These are phyloP conservation scores for Ceratobasidium sp. DNA, from an alignment of 1,284 basidiomycete species.

Conservation along the genomic window DNA sequence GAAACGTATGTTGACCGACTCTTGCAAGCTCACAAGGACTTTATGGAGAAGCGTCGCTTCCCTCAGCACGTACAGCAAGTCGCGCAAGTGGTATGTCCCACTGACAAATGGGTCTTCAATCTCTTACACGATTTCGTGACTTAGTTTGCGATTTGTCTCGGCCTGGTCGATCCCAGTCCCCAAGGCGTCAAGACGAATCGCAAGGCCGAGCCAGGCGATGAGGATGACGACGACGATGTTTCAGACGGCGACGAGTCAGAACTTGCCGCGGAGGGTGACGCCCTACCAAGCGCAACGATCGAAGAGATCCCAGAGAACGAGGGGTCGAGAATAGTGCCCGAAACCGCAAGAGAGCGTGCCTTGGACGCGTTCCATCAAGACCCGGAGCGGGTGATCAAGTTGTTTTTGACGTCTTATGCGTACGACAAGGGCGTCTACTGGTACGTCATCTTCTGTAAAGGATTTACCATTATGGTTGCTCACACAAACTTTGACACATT, in stretches of 20 bases:
- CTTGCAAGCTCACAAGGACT: conserved; percentile 33
- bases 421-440: conserved; percentile 44
- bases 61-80: conserved; percentile 25
- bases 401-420: conserved; percentile 41
- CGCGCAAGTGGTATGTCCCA: conserved; percentile 20
- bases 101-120: background rate
- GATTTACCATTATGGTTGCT: conserved; percentile 3
- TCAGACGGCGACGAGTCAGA: conserved; percentile 9
- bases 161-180: conserved; percentile 17
- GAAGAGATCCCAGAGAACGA: conserved; percentile 13
- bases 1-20: conserved; percentile 37
- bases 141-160: conserved; percentile 34
- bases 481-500: background rate
- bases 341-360: conserved; percentile 32
- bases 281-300: background rate
- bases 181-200: conserved; percentile 27
- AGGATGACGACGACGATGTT: conserved; percentile 20
- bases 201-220: background rate
- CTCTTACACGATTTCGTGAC: background rate
- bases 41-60: conserved; percentile 39
- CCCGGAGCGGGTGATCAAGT: conserved; percentile 30
- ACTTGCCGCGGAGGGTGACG: background rate
- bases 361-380: conserved; percentile 38
- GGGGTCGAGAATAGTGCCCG: background rate
- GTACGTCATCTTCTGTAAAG: conserved; percentile 4